Evolutionary conservation across 345 rosid species (phyloP).

Genomic region (Moringa oleifera): DNA sequence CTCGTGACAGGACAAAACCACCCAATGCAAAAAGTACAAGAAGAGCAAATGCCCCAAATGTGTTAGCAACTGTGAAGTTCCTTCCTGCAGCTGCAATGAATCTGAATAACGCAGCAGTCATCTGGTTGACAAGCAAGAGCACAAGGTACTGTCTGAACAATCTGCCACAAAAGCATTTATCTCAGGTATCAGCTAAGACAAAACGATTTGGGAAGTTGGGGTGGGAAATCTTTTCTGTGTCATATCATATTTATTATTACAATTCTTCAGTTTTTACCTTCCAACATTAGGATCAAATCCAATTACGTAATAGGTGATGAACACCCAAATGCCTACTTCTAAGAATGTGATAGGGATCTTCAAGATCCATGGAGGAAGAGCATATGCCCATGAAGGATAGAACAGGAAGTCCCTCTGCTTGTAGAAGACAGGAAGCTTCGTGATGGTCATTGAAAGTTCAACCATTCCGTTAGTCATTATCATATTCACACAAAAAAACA

Average conservation of each 20-base stretch:
- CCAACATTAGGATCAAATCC: slow-evolving; percentile 67
- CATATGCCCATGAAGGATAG: slow-evolving; percentile 78
- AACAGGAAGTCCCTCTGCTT: slow-evolving; percentile 73
- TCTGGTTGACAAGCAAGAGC: slow-evolving; percentile 48
- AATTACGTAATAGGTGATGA: slow-evolving; percentile 57
- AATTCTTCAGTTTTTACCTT: slow-evolving; percentile 38
- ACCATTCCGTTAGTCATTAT: slow-evolving; percentile 68
- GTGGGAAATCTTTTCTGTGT: too few relatives aligned
- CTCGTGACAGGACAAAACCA: slow-evolving; percentile 63
- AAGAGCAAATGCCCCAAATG: slow-evolving; percentile 56
- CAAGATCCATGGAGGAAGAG: slow-evolving; percentile 77
- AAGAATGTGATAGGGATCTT: slow-evolving; percentile 60
- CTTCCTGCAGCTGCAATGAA: slow-evolving; percentile 52
- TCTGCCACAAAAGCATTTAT: slow-evolving; percentile 32
- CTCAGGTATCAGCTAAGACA: too few relatives aligned
- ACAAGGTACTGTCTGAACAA: slow-evolving; percentile 53
- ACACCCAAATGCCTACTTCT: slow-evolving; percentile 64
- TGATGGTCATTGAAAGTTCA: slow-evolving; percentile 71
- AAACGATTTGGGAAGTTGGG: too few relatives aligned
- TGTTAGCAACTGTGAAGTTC: slow-evolving; percentile 51
- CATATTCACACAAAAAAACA: slow-evolving; percentile 45
- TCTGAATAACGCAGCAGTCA: slow-evolving; percentile 61
- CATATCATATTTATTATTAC: too few relatives aligned
- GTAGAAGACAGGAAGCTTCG: slow-evolving; percentile 81
- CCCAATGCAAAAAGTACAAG: slow-evolving; percentile 48